Percentiles rank a stretch among this genome's conserved stretches.
These are phyloP conservation scores for Candida xyloterini DNA, from an alignment of 805 yeast species.

Conservation along the genomic window DNA sequence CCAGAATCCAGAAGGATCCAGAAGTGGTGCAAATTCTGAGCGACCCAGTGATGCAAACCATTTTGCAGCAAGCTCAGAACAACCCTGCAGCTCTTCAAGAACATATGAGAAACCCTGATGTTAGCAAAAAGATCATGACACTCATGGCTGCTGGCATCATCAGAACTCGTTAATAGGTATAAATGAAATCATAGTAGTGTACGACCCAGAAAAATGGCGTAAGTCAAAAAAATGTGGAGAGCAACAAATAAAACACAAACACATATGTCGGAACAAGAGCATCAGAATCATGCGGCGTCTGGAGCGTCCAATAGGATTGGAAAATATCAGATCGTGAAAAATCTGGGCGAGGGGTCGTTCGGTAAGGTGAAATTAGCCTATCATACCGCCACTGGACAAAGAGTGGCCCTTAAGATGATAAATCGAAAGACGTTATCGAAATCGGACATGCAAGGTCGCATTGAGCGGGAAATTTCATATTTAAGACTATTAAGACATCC, in stretches of 20 bases:
- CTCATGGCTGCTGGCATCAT: slow-evolving; percentile 96
- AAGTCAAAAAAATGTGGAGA: slow-evolving; percentile 6
- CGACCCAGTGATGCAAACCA: slow-evolving; percentile 95
- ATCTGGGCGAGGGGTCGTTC: slow-evolving; percentile 94
- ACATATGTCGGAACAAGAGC: slow-evolving; percentile 16
- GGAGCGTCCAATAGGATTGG: slow-evolving; percentile 57
- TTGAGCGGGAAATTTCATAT: slow-evolving; percentile 91
- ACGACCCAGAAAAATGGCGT: neutral
- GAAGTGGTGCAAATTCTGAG: slow-evolving; percentile 84
- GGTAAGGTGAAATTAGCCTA: slow-evolving; percentile 93
- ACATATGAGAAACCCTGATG: slow-evolving; percentile 96
- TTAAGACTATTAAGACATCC: slow-evolving; percentile 87
- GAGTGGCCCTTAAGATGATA: slow-evolving; percentile 90
- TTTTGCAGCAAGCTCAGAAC: slow-evolving; percentile 87
- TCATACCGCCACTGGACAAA: slow-evolving; percentile 86
- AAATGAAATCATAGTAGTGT: slow-evolving; percentile 3
- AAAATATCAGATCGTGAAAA: slow-evolving; percentile 87
- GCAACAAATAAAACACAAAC: slow-evolving; percentile 7
- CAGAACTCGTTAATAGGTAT: slow-evolving; percentile 61
- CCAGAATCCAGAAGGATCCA: slow-evolving; percentile 89
- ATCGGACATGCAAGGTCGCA: slow-evolving; percentile 94
- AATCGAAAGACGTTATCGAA: slow-evolving; percentile 89
- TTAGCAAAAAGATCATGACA: slow-evolving; percentile 79
- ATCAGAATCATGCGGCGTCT: slow-evolving; percentile 21
- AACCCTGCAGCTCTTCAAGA: slow-evolving; percentile 97